Conservation (phyloP, 352 stramenopile species). For the Blastocystis sp. region DNA sequence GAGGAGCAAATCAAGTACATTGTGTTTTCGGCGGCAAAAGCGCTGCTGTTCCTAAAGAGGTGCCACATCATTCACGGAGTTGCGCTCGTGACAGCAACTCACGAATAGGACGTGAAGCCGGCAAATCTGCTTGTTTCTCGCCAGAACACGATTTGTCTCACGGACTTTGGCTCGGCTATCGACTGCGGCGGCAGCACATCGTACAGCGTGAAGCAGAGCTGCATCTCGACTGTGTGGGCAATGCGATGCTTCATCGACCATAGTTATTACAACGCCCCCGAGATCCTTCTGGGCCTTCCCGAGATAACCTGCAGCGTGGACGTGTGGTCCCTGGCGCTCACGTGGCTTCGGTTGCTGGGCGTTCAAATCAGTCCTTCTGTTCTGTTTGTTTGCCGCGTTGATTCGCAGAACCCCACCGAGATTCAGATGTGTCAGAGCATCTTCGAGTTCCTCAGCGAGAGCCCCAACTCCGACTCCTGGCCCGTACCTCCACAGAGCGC, state of each 20-base stretch:
- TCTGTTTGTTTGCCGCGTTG: not conserved
- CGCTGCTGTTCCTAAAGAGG: slow-evolving; percentile 42
- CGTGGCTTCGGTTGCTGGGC: slow-evolving; percentile 48
- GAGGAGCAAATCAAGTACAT: slow-evolving; percentile 63
- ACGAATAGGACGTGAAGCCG: slow-evolving; percentile 54
- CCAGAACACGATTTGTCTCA: slow-evolving; percentile 10
- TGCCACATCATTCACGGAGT: slow-evolving; percentile 41
- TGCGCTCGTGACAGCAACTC: not conserved
- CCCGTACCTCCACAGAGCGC: not conserved
- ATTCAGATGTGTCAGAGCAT: slow-evolving; percentile 58
- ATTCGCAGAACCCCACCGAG: slow-evolving; percentile 8
- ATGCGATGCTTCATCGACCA: not conserved
- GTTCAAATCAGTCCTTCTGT: slow-evolving; percentile 10
- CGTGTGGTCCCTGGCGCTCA: slow-evolving; percentile 51
- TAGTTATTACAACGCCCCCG: slow-evolving; percentile 61
- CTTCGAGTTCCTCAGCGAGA: slow-evolving; percentile 52
- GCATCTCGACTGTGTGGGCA: slow-evolving; percentile 39
- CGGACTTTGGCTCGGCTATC: slow-evolving; percentile 32
- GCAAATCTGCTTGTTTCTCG: slow-evolving; percentile 43
- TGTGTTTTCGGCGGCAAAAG: slow-evolving; percentile 53
- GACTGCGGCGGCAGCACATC: not conserved
- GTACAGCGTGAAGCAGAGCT: not conserved
- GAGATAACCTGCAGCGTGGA: slow-evolving; percentile 7
- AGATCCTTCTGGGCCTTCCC: slow-evolving; percentile 41
- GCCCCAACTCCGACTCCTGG: not conserved